A percentile compares a stretch with the other conserved stretches of the same genome.
Evolutionary conservation across 148 eudicot genomes (phyloP).

Genomic region (Arctostaphylos glauca): DNA sequence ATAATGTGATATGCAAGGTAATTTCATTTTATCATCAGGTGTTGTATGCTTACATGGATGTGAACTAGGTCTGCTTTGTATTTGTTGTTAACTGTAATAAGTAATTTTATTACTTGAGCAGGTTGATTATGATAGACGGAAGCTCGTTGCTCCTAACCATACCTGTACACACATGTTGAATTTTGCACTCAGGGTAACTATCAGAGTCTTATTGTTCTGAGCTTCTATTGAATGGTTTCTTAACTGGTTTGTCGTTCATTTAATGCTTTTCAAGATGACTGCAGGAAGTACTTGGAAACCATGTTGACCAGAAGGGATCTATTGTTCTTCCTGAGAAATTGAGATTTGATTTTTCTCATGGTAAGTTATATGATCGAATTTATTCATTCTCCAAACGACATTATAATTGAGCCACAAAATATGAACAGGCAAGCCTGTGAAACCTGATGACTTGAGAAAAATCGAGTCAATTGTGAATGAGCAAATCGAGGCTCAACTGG

Average conservation of each 20-base stretch:
- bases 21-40: background rate
- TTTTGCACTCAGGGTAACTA: constrained; percentile 82
- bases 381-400: background rate
- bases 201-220: background rate
- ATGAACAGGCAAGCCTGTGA: constrained; percentile 80
- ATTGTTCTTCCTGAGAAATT: constrained; percentile 95
- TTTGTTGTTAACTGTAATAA: background rate
- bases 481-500: constrained; percentile 82
- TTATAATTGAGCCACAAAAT: constrained; percentile 7
- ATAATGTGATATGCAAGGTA: constrained; percentile 88
- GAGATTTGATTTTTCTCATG: constrained; percentile 94
- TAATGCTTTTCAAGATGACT: constrained; percentile 15
- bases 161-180: constrained; percentile 98
- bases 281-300: constrained; percentile 93
- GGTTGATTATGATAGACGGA: constrained; percentile 90
- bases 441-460: constrained; percentile 70
- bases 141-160: constrained; percentile 92
- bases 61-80: background rate
- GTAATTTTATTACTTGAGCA: constrained; percentile 24
- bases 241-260: background rate
- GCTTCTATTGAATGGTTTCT: constrained; percentile 4
- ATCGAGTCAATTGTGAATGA: constrained; percentile 87
- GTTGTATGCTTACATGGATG: background rate
- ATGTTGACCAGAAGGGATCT: constrained; percentile 98
- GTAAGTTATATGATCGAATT: constrained; percentile 33